phyloP scores from a whole-genome alignment of 345 rosid species.

The Brassica incana region DNA sequence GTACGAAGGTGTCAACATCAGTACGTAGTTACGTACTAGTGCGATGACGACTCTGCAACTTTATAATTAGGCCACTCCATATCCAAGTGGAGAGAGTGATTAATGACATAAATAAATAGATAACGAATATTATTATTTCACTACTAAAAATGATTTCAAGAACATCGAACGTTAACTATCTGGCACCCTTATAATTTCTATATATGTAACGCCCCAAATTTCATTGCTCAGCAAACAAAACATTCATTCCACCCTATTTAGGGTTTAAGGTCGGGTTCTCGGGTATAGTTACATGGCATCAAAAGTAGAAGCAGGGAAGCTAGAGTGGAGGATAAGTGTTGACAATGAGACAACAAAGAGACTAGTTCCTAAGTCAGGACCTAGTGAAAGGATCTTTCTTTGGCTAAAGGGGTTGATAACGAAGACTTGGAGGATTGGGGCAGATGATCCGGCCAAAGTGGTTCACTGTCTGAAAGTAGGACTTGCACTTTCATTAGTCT shows the following conservation, averaged over 20 bases:
- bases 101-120: conserved; percentile 6
- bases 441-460: conserved; percentile 63
- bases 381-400: conserved; percentile 28
- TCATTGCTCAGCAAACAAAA: conserved; percentile 27
- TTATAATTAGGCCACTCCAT: conserved; percentile 28
- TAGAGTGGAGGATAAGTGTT: conserved; percentile 65
- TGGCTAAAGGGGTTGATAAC: conserved; percentile 35
- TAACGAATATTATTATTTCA: conserved; percentile 9
- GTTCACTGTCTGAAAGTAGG: conserved; percentile 74
- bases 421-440: conserved; percentile 60
- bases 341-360: conserved; percentile 43
- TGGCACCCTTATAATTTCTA: conserved; percentile 11
- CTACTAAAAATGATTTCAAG: conserved; percentile 5
- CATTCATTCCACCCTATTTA: neutral
- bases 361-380: conserved; percentile 37
- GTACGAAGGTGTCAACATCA: neutral
- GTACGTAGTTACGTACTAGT: neutral
- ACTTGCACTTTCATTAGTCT: conserved; percentile 62
- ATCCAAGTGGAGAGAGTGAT: conserved; percentile 22
- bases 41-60: conserved; percentile 32
- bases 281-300: conserved; percentile 31
- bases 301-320: conserved; percentile 41
- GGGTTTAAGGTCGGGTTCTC: neutral
- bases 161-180: neutral
- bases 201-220: conserved; percentile 30